Evolutionary conservation across 2,329 filamentous ascomycete species (phyloP), one percentile per base, ranked within the genome.

Genomic region (Neofusicoccum sp.): DNA sequence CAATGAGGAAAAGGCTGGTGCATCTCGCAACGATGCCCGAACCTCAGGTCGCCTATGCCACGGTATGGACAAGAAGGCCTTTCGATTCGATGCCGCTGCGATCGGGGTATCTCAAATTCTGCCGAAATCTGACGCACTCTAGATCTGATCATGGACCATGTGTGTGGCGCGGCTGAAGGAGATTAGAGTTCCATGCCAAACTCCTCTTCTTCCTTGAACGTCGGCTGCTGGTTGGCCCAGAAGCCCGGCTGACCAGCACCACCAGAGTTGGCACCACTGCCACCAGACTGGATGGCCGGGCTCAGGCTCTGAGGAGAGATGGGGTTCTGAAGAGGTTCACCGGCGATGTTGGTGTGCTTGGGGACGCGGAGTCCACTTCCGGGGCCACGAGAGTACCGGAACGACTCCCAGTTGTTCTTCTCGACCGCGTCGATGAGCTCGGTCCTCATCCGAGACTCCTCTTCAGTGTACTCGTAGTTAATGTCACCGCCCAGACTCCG

Each of bases 361-460:
- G 95, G 95, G 7, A 99, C 95, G 33, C 94, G 88, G 36, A 98
- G 85, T 12, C 94, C 93, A 60, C 88, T 92, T 39, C 94, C 94
- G 33, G 90, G 86, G 14, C 87, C 88, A 65, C 95, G 89, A 29
- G 92, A 91, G 79, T 99, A 99, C 11, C 86, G 85, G 74, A 96
- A 93, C n/a, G 84, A 88, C 37, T 83, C 84, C 6, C 84, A 80
- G 48, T 91, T 89, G 67, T 93, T 95, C 82, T 90, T 93, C 74
- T 89, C 83, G 73, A 97, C 86, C 16, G 94, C 90, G 71, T 96
- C 92, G 74, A 93, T 84, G 52, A 98, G 86, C 77, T 99, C 95
- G 1, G 90, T 92, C 67, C 93, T 91, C 95, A 99, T 98, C 45
- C 95, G 90, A 75, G 89, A 89, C 81, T 98, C 94, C 62, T 98